phyloP scores from a whole-genome alignment of 305 asterid genomes.

The Fraxinus paxiana region DNA sequence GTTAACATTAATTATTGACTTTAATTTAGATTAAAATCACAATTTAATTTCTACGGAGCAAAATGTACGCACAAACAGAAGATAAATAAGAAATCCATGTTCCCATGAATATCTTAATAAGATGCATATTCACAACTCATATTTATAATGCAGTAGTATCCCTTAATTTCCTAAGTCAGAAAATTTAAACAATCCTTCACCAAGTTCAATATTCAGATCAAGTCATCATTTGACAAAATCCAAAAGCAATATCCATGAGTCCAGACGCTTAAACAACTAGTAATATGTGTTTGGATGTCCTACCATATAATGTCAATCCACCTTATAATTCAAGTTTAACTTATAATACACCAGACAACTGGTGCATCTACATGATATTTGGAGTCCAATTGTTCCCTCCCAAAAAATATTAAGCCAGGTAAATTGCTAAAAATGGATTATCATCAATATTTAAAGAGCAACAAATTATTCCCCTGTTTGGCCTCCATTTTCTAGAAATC shows the following conservation, averaged over 20 bases:
- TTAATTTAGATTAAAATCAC: no score
- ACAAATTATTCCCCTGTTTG: neutral
- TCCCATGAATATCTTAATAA: neutral
- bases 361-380: constrained; percentile 4
- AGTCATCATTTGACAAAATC: constrained; percentile 6
- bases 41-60: neutral
- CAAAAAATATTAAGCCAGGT: neutral
- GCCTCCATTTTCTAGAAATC: neutral
- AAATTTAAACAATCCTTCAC: neutral
- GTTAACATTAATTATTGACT: no score
- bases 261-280: constrained; percentile 1
- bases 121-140: neutral
- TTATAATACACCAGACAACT: constrained; percentile 1
- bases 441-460: neutral
- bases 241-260: neutral
- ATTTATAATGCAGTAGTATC: neutral
- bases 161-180: neutral
- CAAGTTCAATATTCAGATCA: constrained; percentile 9
- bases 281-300: constrained; percentile 16
- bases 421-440: neutral
- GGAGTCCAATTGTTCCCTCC: constrained; percentile 1
- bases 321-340: neutral
- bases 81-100: constrained; percentile 8
- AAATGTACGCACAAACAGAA: constrained; percentile 7
- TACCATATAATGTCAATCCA: neutral